Evolutionary conservation across 179 eudicot genomes (phyloP), one percentile per base, ranked within the genome.

Genomic region (Silene coronaria): DNA sequence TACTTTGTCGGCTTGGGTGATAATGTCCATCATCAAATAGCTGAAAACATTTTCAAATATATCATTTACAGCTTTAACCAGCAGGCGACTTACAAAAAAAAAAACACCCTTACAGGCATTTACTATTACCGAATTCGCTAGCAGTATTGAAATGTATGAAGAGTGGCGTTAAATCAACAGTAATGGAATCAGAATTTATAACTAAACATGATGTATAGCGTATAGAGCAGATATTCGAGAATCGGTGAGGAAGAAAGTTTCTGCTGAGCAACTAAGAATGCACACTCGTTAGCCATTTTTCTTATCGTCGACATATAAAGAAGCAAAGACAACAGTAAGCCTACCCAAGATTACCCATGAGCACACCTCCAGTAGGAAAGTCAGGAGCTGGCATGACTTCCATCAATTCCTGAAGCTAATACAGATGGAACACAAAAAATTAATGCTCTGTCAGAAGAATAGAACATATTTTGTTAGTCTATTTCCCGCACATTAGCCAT

Each of bases 381-480:
- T 95, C 99, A 48, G 99, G 99, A 78, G 90, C 99, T 58, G 99
- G 99, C 99, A 95, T 87, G 91, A 81, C 91, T 81, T 92, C 99
- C 86, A 95, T 82, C 88, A 95, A 71, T 80, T 95, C 97, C 81
- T 91, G 96, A 76, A 95, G 88, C 99, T 95, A 79, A 75, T 53
- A 72, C 53, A 82, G 65, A 24, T 59, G 42, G 51, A 60, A 30
- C 23, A 42, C 28, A 32, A 24, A 28, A 38, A 51, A 22, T 27
- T 72, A 16, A 68, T 28, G n/a, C 62, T 38, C 22, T 32, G 59
- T 21, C 17, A 57, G n/a, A 32, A 21, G 17, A 59, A 76, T 63
- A 13, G 8, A n/a, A 23, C 46, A 61, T 53, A n/a, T 53, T 53
- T 53, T 53, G 26, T 34, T 45, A 45, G 21, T 72, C n/a, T 7